phyloP scores from a whole-genome alignment of 2,329 filamentous ascomycete genomes.

The Blastomyces parvus region DNA sequence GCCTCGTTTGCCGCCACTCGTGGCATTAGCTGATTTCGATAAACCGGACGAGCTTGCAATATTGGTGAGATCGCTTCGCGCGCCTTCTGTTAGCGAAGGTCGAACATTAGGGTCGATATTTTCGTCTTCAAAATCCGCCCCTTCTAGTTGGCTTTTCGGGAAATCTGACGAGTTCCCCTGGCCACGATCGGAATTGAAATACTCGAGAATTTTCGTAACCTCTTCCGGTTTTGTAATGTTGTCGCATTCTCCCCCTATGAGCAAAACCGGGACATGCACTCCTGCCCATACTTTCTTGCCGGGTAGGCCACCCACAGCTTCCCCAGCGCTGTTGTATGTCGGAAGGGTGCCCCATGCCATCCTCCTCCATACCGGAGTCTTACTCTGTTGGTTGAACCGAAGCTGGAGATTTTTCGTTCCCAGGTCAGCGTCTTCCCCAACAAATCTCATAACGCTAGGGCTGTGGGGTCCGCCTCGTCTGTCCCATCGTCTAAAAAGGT shows the following conservation, averaged over 20 bases:
- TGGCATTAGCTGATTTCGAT: slow-evolving; percentile 33
- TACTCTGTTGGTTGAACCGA: slow-evolving; percentile 64
- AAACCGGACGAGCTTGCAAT: not conserved
- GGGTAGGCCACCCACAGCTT: slow-evolving; percentile 55
- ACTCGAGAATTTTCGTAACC: slow-evolving; percentile 54
- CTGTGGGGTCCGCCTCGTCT: slow-evolving; percentile 68
- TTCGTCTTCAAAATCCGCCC: not conserved
- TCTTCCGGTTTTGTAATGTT: slow-evolving; percentile 63
- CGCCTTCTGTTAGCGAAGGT: not conserved
- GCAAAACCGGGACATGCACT: slow-evolving; percentile 62
- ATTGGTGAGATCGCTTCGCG: slow-evolving; percentile 9
- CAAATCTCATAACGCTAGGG: slow-evolving; percentile 67
- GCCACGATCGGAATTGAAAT: slow-evolving; percentile 23
- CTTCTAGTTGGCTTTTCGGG: not conserved
- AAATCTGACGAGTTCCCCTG: not conserved
- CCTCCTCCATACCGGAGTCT: slow-evolving; percentile 69
- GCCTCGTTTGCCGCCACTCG: slow-evolving; percentile 43
- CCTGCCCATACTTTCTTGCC: slow-evolving; percentile 62
- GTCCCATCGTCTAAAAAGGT: slow-evolving; percentile 69
- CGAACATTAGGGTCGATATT: not conserved
- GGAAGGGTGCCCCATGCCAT: slow-evolving; percentile 68
- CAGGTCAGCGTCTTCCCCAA: slow-evolving; percentile 32
- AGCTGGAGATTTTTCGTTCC: slow-evolving; percentile 37
- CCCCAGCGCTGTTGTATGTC: slow-evolving; percentile 44
- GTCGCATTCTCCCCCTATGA: slow-evolving; percentile 71